phyloP scores from a whole-genome alignment of 257 asterid species.

The Anisodus acutangulus region DNA sequence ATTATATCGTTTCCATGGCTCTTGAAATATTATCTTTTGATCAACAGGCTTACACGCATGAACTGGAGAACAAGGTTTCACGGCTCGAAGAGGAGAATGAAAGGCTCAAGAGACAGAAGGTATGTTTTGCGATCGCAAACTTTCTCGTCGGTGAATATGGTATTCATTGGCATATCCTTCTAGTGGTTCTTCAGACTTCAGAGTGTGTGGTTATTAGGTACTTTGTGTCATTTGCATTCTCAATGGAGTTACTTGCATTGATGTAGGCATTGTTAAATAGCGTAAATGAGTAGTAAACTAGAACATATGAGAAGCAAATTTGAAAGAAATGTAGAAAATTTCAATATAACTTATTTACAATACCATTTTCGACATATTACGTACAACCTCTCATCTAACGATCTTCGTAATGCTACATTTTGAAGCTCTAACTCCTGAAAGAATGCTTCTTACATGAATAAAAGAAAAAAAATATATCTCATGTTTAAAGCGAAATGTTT shows the following conservation, averaged over 20 bases:
- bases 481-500: background rate
- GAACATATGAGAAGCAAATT: background rate
- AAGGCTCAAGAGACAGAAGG: constrained; percentile 83
- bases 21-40: constrained; percentile 30
- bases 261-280: background rate
- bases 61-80: constrained; percentile 90
- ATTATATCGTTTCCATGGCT: background rate
- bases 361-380: background rate
- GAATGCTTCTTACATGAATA: background rate
- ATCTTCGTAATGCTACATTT: background rate
- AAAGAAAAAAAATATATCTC: background rate
- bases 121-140: constrained; percentile 36
- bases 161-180: constrained; percentile 10
- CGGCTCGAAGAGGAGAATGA: constrained; percentile 90
- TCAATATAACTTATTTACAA: background rate
- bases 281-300: background rate
- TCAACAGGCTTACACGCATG: constrained; percentile 88
- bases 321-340: constrained; percentile 10
- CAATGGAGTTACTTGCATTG: constrained; percentile 1
- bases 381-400: background rate
- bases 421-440: constrained; percentile 7
- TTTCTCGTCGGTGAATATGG: constrained; percentile 8
- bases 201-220: background rate
- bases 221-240: constrained; percentile 2
- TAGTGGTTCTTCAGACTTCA: background rate